phyloP scores from a whole-genome alignment of 106 monocot genomes.

The Platanthera guangdongensis region DNA sequence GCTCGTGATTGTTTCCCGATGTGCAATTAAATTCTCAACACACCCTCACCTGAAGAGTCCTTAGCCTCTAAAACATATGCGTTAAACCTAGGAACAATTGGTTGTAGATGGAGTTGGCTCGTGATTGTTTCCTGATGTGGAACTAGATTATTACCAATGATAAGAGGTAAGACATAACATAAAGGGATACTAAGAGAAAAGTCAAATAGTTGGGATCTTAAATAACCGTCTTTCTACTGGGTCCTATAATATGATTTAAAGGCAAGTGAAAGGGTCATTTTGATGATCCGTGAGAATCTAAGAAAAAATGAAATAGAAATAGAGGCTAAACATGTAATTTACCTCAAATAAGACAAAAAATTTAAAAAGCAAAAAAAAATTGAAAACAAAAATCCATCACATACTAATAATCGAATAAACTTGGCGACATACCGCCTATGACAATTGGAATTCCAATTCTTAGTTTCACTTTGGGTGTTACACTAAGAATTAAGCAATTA shows the following conservation, averaged over 20 bases:
- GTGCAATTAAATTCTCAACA: no score
- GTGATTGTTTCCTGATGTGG: no score
- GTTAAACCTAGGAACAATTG: no score
- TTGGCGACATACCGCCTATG: background rate
- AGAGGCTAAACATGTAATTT: slow-evolving; percentile 1
- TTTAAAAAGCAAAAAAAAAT: background rate
- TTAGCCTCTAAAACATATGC: no score
- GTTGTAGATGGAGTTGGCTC: no score
- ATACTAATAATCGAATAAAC: background rate
- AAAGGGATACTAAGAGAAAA: no score
- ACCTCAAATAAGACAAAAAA: background rate
- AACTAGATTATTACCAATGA: no score
- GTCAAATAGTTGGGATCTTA: background rate
- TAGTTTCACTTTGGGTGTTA: background rate
- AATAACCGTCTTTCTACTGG: background rate
- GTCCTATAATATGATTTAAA: background rate
- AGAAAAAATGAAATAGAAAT: background rate
- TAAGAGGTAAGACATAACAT: no score
- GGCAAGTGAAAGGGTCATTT: background rate
- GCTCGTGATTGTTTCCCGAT: no score
- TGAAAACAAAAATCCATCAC: background rate
- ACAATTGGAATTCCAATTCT: no score
- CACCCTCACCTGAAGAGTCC: no score
- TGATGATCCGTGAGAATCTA: background rate
- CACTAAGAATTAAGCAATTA: background rate